Evolutionary conservation across 805 yeast genomes (phyloP).

Genomic region (Ogataea neopini): DNA sequence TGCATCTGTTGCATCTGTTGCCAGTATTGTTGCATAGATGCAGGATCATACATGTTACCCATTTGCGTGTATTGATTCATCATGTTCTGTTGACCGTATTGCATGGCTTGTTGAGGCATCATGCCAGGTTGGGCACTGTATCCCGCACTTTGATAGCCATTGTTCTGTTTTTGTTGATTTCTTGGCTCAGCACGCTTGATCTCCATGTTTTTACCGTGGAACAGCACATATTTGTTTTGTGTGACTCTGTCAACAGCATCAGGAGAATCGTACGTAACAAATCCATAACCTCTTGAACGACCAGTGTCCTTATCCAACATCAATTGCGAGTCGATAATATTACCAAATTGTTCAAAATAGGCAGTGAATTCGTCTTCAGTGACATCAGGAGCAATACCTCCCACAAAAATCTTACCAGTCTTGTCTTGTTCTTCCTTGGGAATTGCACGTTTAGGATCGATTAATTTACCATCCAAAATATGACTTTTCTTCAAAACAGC

Average conservation of each 20-base stretch:
- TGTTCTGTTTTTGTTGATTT: slow-evolving; percentile 55
- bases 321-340: slow-evolving; percentile 90
- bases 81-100: slow-evolving; percentile 32
- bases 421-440: slow-evolving; percentile 97
- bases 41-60: slow-evolving; percentile 31
- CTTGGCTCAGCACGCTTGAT: slow-evolving; percentile 84
- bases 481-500: slow-evolving; percentile 85
- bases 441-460: slow-evolving; percentile 96
- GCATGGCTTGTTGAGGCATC: slow-evolving; percentile 29
- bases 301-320: slow-evolving; percentile 98
- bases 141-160: slow-evolving; percentile 32
- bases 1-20: slow-evolving; percentile 59
- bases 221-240: slow-evolving; percentile 73
- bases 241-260: slow-evolving; percentile 91
- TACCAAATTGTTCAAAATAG: slow-evolving; percentile 85
- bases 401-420: slow-evolving; percentile 95
- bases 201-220: slow-evolving; percentile 85
- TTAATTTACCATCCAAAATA: slow-evolving; percentile 89
- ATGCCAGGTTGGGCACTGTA: slow-evolving; percentile 25
- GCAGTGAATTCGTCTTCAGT: slow-evolving; percentile 87
- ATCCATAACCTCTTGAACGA: slow-evolving; percentile 95
- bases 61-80: slow-evolving; percentile 37
- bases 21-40: slow-evolving; percentile 54
- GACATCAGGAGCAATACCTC: slow-evolving; percentile 93
- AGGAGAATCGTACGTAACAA: slow-evolving; percentile 92